Conservation (phyloP, 257 asterid species). For the Nicotiana sylvestris region DNA sequence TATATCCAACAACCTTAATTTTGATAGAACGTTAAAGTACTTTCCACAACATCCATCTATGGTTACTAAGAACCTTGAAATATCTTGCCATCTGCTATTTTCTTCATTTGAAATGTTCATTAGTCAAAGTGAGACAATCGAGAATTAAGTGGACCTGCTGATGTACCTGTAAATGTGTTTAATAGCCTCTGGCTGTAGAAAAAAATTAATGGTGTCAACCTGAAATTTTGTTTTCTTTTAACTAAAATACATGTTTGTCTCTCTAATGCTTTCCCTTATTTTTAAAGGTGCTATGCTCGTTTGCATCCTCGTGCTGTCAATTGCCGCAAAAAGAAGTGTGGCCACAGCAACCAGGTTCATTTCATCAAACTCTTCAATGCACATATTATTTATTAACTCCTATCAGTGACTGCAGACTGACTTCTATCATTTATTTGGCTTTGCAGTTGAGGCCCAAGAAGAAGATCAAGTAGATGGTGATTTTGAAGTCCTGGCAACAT, state of each 20-base stretch:
- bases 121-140: background rate
- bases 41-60: background rate
- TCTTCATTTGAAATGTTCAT: background rate
- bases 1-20: background rate
- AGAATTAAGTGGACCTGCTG: background rate
- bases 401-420: background rate
- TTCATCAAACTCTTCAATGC: background rate
- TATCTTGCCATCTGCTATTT: background rate
- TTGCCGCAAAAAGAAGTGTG: slow-evolving; percentile 19
- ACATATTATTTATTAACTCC: background rate
- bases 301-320: slow-evolving; percentile 17
- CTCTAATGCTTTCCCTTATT: background rate
- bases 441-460: slow-evolving; percentile 21
- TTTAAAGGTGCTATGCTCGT: slow-evolving; percentile 15
- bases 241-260: background rate
- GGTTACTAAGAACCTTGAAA: background rate
- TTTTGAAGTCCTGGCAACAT: background rate
- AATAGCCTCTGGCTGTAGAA: background rate
- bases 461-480: slow-evolving; percentile 16
- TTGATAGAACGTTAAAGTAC: background rate
- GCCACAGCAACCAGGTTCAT: slow-evolving; percentile 13
- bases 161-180: background rate
- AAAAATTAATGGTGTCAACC: background rate
- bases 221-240: background rate
- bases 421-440: background rate